Evolutionary conservation across 2,329 filamentous ascomycete species (phyloP).

Genomic region (Fusarium marasasianum): DNA sequence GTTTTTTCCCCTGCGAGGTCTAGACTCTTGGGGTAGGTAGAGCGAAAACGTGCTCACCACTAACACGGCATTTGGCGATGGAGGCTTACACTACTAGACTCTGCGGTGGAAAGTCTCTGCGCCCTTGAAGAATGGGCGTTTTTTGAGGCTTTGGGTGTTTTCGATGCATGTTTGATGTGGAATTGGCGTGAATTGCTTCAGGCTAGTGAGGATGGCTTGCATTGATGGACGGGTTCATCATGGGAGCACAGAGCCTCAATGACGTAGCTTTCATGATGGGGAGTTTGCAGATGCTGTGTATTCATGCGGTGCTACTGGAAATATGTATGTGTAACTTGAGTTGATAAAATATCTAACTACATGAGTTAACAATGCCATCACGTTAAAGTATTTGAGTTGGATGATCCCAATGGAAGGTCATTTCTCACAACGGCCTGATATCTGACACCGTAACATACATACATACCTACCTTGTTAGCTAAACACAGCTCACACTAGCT

Average conservation of each 20-base stretch:
- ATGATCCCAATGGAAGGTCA: not conserved
- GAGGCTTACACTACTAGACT: not conserved
- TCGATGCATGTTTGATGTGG: not conserved
- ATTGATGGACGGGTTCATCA: slow-evolving; percentile 2
- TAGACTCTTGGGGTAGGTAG: slow-evolving; percentile 22
- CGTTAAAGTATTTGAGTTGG: not conserved
- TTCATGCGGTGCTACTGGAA: not conserved
- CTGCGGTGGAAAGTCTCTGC: not conserved
- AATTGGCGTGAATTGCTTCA: not conserved
- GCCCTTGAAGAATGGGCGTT: not conserved
- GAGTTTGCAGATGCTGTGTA: not conserved
- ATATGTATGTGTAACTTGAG: not conserved
- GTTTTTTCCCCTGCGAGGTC: slow-evolving; percentile 7
- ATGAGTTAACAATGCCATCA: not conserved
- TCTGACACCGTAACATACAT: not conserved
- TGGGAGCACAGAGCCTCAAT: slow-evolving; percentile 31
- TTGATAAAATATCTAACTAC: not conserved
- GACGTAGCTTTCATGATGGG: slow-evolving; percentile 35
- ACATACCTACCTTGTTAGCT: not conserved
- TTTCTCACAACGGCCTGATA: not conserved
- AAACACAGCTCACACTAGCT: slow-evolving; percentile 1
- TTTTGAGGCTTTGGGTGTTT: not conserved
- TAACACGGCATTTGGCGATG: slow-evolving; percentile 12
- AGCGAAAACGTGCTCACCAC: slow-evolving; percentile 19
- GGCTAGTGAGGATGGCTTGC: slow-evolving; percentile 1